phyloP scores from a whole-genome alignment of 2,329 filamentous ascomycete species.

The Cladophialophora exuberans region DNA sequence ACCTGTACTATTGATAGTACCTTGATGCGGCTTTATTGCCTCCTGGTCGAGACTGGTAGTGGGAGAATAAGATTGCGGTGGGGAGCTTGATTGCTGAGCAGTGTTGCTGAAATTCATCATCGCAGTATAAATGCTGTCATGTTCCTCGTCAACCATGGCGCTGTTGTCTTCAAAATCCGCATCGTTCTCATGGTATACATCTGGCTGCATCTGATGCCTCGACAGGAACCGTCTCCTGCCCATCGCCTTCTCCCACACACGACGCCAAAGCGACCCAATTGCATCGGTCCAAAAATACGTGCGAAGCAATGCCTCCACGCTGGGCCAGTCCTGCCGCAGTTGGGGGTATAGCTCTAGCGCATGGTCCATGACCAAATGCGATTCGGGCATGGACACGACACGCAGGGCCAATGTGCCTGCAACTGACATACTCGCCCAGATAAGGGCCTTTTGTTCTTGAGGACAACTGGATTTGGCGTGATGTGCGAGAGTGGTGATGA shows the following conservation, averaged over 20 bases:
- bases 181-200: not conserved
- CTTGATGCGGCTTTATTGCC: too few relatives aligned
- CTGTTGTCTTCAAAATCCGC: not conserved
- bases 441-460: constrained; percentile 21
- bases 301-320: constrained; percentile 23
- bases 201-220: not conserved
- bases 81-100: too few relatives aligned
- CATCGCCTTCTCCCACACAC: constrained; percentile 25
- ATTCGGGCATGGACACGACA: constrained; percentile 22
- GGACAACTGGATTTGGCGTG: constrained; percentile 16
- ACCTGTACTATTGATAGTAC: too few relatives aligned
- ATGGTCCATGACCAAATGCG: constrained; percentile 26
- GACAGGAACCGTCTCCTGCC: constrained; percentile 18
- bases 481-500: constrained; percentile 23
- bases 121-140: too few relatives aligned
- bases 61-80: not conserved
- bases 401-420: constrained; percentile 28
- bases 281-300: constrained; percentile 27
- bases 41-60: not conserved
- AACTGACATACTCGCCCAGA: constrained; percentile 28
- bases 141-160: not conserved
- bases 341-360: constrained; percentile 22
- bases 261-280: constrained; percentile 24
- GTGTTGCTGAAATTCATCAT: too few relatives aligned
- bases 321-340: constrained; percentile 22